These are phyloP conservation scores for Trichoderma sp. DNA, from an alignment of 2,329 filamentous ascomycete genomes.

Conservation along the genomic window DNA sequence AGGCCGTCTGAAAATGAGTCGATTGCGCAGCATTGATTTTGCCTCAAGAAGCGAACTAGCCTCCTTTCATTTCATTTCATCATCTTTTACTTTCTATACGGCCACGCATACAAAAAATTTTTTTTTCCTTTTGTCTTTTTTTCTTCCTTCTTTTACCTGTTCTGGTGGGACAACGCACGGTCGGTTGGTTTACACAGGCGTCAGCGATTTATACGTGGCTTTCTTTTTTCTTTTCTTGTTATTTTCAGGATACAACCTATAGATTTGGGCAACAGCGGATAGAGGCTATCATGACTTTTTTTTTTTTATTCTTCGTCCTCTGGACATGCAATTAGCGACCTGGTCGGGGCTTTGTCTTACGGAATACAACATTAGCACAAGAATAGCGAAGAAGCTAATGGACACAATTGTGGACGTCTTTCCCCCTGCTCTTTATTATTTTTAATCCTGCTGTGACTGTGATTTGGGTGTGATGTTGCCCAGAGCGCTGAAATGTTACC, in stretches of 20 bases:
- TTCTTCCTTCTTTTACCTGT: background rate
- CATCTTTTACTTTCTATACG: background rate
- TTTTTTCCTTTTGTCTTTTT: background rate
- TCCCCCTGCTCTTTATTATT: background rate
- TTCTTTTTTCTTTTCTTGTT: background rate
- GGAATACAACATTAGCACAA: background rate
- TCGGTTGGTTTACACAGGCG: background rate
- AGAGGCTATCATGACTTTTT: slow-evolving; percentile 1
- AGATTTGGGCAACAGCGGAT: slow-evolving; percentile 12
- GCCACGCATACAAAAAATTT: background rate
- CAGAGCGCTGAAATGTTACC: background rate
- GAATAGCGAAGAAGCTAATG: background rate
- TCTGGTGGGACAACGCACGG: background rate
- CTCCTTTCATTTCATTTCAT: background rate
- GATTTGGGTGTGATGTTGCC: background rate
- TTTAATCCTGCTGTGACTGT: background rate
- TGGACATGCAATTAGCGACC: background rate
- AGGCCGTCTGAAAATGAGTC: slow-evolving; percentile 26
- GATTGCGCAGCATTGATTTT: background rate
- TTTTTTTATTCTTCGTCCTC: background rate
- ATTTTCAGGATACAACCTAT: slow-evolving; percentile 6
- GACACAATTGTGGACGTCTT: background rate
- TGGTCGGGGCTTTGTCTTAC: background rate
- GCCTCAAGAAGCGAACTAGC: background rate
- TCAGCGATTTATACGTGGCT: background rate